Evolutionary conservation across 306 rosid species (phyloP).

Genomic region (Ziziphus jujuba): DNA sequence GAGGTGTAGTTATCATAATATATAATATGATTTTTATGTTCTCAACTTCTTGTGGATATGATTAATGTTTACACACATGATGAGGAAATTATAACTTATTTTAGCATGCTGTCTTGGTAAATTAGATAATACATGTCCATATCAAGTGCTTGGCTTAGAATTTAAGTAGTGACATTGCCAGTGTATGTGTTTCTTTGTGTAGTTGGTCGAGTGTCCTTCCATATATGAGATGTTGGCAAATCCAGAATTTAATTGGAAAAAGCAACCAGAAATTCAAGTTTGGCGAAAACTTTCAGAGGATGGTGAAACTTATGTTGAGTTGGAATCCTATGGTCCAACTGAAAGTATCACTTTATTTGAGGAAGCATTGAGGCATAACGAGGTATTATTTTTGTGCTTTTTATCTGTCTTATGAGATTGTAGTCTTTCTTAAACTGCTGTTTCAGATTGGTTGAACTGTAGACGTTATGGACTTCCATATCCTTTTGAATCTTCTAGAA

Average conservation of each 20-base stretch:
- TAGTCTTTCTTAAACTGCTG: background rate
- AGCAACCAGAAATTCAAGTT: constrained; percentile 68
- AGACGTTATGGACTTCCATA: too few relatives aligned
- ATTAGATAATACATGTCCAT: background rate
- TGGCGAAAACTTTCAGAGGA: constrained; percentile 65
- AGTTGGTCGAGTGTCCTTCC: constrained; percentile 95
- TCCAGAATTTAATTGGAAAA: constrained; percentile 77
- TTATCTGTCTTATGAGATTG: background rate
- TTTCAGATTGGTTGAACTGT: too few relatives aligned
- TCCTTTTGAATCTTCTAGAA: too few relatives aligned
- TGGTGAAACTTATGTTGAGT: constrained; percentile 43
- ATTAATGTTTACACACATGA: background rate
- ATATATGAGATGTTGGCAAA: constrained; percentile 90
- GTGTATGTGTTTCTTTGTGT: constrained; percentile 22
- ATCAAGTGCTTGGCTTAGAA: background rate
- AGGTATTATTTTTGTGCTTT: constrained; percentile 41
- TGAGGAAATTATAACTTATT: background rate
- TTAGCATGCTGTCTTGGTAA: background rate
- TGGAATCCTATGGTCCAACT: constrained; percentile 69
- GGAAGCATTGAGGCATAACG: constrained; percentile 74
- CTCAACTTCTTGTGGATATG: too few relatives aligned
- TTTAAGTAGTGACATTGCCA: background rate
- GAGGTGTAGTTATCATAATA: too few relatives aligned
- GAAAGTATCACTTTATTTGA: constrained; percentile 54
- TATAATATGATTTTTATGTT: too few relatives aligned